Percentiles rank a stretch among this genome's conserved stretches.
These are phyloP conservation scores for Arthrobotrys iridis DNA, from an alignment of 2,329 filamentous ascomycete species.

Conservation along the genomic window DNA sequence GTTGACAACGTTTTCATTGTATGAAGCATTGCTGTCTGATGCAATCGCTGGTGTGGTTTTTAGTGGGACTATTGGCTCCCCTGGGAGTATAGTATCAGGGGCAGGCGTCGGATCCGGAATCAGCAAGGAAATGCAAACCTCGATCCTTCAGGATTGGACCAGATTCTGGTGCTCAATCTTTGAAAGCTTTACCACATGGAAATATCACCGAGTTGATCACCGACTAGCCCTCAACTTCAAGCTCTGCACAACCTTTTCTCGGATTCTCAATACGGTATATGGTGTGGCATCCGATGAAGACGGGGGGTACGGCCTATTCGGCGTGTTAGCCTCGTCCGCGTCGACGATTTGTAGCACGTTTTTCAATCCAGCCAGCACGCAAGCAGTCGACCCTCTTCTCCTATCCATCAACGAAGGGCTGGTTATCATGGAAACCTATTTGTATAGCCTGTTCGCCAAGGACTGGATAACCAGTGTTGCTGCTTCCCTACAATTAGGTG, in stretches of 20 bases:
- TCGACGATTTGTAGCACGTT: slow-evolving; percentile 80
- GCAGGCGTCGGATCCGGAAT: slow-evolving; percentile 55
- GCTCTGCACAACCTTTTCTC: slow-evolving; percentile 27
- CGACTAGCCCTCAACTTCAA: slow-evolving; percentile 69
- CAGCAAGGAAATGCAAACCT: slow-evolving; percentile 56
- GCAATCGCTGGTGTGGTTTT: slow-evolving; percentile 71
- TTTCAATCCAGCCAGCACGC: slow-evolving; percentile 63
- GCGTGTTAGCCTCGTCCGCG: slow-evolving; percentile 76
- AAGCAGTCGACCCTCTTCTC: slow-evolving; percentile 29
- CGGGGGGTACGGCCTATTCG: slow-evolving; percentile 69
- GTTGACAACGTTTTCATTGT: slow-evolving; percentile 76
- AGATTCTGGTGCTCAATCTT: slow-evolving; percentile 82
- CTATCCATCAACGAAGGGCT: slow-evolving; percentile 64
- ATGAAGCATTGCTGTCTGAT: slow-evolving; percentile 78
- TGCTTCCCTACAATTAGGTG: slow-evolving; percentile 73
- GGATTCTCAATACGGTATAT: slow-evolving; percentile 28
- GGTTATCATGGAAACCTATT: slow-evolving; percentile 70
- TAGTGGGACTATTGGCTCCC: slow-evolving; percentile 70
- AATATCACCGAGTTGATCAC: slow-evolving; percentile 76
- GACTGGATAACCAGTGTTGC: slow-evolving; percentile 72
- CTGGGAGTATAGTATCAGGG: slow-evolving; percentile 66
- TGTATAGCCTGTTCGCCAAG: slow-evolving; percentile 68
- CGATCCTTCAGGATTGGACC: slow-evolving; percentile 65
- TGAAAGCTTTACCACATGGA: slow-evolving; percentile 87
- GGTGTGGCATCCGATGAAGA: slow-evolving; percentile 33